phyloP scores from a whole-genome alignment of 805 yeast species.

The Candida adriatica region DNA sequence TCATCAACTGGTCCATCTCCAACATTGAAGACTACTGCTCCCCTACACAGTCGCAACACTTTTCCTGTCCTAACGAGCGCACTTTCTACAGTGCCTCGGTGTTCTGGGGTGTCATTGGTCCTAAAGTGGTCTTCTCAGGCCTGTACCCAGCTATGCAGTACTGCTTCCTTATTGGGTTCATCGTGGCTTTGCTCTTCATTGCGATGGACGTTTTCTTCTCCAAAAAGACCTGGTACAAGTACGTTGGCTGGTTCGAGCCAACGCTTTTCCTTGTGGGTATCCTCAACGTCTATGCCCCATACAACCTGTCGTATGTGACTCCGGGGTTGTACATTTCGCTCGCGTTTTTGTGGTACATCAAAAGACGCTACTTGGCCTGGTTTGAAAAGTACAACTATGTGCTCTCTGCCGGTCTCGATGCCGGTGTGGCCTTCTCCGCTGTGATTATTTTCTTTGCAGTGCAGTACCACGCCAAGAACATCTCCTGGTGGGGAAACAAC shows the following conservation, averaged over 20 bases:
- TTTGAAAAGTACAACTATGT: conserved; percentile 47
- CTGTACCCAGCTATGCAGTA: conserved; percentile 55
- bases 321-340: conserved; percentile 26
- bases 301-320: conserved; percentile 34
- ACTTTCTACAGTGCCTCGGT: conserved; percentile 33
- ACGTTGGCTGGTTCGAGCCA: conserved; percentile 32
- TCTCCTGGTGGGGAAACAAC: conserved; percentile 67
- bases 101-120: conserved; percentile 50
- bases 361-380: conserved; percentile 38
- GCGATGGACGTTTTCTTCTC: conserved; percentile 8
- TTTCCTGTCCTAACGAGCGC: conserved; percentile 28
- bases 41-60: conserved; percentile 30
- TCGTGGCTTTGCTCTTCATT: conserved; percentile 21
- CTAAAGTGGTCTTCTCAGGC: conserved; percentile 44
- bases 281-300: conserved; percentile 40
- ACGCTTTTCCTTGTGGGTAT: conserved; percentile 46
- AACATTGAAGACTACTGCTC: conserved; percentile 29
- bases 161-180: conserved; percentile 52
- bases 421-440: conserved; percentile 59
- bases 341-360: conserved; percentile 38
- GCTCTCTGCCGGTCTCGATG: conserved; percentile 47
- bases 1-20: conserved; percentile 29
- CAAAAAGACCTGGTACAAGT: background rate
- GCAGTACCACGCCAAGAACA: conserved; percentile 32
- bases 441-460: conserved; percentile 44